Base-by-base conservation (phyloP, 2,329 filamentous ascomycete genomes). In the Corinectria fuckeliana region DNA sequence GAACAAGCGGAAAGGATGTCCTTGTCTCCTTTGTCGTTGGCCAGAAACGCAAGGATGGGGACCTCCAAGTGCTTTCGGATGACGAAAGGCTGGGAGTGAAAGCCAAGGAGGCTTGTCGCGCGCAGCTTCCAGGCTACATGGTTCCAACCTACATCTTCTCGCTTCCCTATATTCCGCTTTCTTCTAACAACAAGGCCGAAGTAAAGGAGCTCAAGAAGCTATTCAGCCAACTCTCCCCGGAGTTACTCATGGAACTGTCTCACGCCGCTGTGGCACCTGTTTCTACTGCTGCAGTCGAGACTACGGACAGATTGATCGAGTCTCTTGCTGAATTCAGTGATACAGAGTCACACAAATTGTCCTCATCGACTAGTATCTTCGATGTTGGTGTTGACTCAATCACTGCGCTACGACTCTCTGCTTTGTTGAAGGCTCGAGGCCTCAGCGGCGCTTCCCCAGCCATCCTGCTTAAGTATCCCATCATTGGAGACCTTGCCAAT, bases 361-460 rank as follows among this genome's bases (percentile, higher is more conserved):
- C 74, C 1, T 77, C 82, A 2, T 79, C 77, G 0, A 87, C 88
- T 0, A 96, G 87, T 60, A 85, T 97, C 16, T 96, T 95, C 67
- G 92, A 96, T 63, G 79, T 96, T 1, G 94, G 93, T 0, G 81
- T 97, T 21, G 94, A 97, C 69, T 97, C 93, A 0, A 92, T 97
- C 14, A 92, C 91, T 0, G 91, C 89, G 0, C 88, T 96, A 44
- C 83, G 87, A 7, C 82, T 97, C 26, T 83, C 90, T 1, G 81
- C 83, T 5, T 74, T 81, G 11, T 78, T 97, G 13, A 91, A 87
- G 65, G 79, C 82, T 3, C 78, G 78, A 2, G 91, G 91, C 0
- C 85, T 93, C 51, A 30, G 70, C 1, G 77, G 81, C 13, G 88
- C 86, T 0, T 87, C 85, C 7, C 84, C 91, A 1, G 87, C 90